Evolutionary conservation across 2,329 filamentous ascomycete species (phyloP).

Genomic region (Alternaria atra): DNA sequence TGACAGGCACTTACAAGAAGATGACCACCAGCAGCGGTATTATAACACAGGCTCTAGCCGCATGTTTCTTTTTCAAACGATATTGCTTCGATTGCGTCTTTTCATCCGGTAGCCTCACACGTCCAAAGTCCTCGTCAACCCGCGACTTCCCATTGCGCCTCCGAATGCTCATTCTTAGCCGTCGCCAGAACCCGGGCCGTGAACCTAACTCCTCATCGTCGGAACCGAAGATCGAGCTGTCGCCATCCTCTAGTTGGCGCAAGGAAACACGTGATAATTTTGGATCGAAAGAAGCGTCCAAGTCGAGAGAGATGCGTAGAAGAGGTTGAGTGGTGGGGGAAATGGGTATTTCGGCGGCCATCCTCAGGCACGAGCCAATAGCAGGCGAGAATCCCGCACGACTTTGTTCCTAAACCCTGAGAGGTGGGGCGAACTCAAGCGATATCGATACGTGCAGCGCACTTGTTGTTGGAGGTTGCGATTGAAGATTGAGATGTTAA

Average conservation of each 20-base stretch:
- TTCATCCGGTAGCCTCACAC: conserved; percentile 26
- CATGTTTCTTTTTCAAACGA: conserved; percentile 31
- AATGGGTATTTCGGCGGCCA: conserved; percentile 30
- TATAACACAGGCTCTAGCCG: conserved; percentile 27
- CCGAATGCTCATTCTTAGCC: conserved; percentile 42
- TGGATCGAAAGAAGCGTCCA: conserved; percentile 22
- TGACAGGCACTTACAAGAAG: conserved; percentile 44
- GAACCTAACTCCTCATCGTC: conserved; percentile 25
- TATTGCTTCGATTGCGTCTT: conserved; percentile 29
- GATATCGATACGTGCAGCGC: conserved; percentile 7
- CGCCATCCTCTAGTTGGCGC: conserved; percentile 37
- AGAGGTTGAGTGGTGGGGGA: conserved; percentile 30
- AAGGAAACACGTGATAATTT: conserved; percentile 28
- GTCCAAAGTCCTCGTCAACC: conserved; percentile 20
- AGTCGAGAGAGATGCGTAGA: conserved; percentile 32
- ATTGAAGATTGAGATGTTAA: not conserved
- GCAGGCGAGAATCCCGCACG: conserved; percentile 13
- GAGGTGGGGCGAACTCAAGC: conserved; percentile 7
- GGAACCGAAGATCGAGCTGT: conserved; percentile 25
- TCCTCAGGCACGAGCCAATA: conserved; percentile 38
- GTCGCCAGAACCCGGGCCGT: conserved; percentile 32
- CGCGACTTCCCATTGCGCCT: conserved; percentile 31
- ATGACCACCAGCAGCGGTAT: conserved; percentile 34
- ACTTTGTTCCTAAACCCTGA: conserved; percentile 11
- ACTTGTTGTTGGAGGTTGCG: not conserved